Base-by-base conservation (phyloP, 192 early-diverging fungal species). In the Gaertneriomyces sp. region DNA sequence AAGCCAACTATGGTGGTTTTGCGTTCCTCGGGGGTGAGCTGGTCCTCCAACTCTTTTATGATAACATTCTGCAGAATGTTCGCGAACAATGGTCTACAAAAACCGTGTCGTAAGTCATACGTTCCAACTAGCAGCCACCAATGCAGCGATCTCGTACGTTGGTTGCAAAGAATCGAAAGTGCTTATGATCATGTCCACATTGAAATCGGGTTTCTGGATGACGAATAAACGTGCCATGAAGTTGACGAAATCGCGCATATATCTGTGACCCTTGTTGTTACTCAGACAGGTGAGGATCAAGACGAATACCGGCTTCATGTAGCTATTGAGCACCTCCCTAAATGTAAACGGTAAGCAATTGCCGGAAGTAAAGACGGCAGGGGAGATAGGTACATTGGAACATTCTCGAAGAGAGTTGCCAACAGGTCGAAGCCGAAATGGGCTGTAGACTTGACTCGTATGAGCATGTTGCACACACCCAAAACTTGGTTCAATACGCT, bases 391-490 rank as follows among this genome's bases (percentile, higher is more conserved):
- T 62, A 85, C 75, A 78, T 77, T n/a, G 93, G 90, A 5, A 92
- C 78, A 69, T 88, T 83, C 54, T 88, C 75, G 60, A 93, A 87
- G 49, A 96, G 81, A 11, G 90, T 74, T 61, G 81, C 73, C 60
- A 99, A 72, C 57, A 99, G 78, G 33, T 87, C 83, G 47, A 99
- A 90, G 0, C 88, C 94, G 69, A 90, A 84, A 57, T 91, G 86
- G 74, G 97, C 95, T 66, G 91, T 91, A 41, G 87, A 59, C 61
- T 87, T 85, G 14, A 92, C 93, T 11, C 88, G 79, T 17, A 97
- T 79, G 52, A 99, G 77, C 58, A 93, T 95, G 71, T 96, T 93
- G 75, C 89, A 95, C 7, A 99, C 88, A 45, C 97, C 97, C 44
- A 99, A 82, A 33, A 98, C 84, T 14, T 91, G 83, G 55, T 85